phyloP scores from a whole-genome alignment of 140 eudicot species.

The Flaveria floridana region DNA sequence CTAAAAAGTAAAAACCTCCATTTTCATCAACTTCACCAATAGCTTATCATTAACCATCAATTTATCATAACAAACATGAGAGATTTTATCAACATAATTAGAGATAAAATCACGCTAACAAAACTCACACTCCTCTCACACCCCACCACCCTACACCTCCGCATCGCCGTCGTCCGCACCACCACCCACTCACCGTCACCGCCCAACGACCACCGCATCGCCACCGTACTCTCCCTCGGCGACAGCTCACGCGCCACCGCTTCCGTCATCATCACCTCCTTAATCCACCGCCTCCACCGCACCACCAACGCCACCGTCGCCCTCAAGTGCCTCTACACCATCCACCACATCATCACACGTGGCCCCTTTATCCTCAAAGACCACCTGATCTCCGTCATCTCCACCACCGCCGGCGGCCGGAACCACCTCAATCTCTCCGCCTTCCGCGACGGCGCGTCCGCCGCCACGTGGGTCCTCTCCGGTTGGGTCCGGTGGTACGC shows the following conservation, averaged over 20 bases:
- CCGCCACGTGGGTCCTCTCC: conserved; percentile 62
- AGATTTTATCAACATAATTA: conserved; percentile 62
- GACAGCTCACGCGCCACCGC: conserved; percentile 87
- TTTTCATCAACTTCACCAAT: conserved; percentile 19
- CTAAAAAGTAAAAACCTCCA: background rate
- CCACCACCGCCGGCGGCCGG: conserved; percentile 45
- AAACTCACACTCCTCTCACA: conserved; percentile 63
- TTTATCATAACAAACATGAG: conserved; percentile 35
- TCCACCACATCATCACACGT: conserved; percentile 67
- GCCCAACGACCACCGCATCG: conserved; percentile 58
- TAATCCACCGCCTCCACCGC: conserved; percentile 75
- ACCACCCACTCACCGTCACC: conserved; percentile 73
- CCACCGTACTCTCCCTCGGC: conserved; percentile 63
- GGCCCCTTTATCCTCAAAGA: conserved; percentile 84
- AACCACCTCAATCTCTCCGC: conserved; percentile 77
- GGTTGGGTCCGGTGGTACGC: conserved; percentile 81
- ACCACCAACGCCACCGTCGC: conserved; percentile 64
- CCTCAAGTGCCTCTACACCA: conserved; percentile 61
- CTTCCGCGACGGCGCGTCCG: conserved; percentile 62
- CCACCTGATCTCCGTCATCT: conserved; percentile 44
- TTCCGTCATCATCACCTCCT: conserved; percentile 47
- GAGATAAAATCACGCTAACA: conserved; percentile 67
- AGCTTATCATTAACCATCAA: conserved; percentile 25
- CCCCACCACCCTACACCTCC: conserved; percentile 51
- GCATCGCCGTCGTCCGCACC: conserved; percentile 78